These are phyloP conservation scores for Ceriops tagal DNA, from an alignment of 345 rosid species.

Conservation along the genomic window DNA sequence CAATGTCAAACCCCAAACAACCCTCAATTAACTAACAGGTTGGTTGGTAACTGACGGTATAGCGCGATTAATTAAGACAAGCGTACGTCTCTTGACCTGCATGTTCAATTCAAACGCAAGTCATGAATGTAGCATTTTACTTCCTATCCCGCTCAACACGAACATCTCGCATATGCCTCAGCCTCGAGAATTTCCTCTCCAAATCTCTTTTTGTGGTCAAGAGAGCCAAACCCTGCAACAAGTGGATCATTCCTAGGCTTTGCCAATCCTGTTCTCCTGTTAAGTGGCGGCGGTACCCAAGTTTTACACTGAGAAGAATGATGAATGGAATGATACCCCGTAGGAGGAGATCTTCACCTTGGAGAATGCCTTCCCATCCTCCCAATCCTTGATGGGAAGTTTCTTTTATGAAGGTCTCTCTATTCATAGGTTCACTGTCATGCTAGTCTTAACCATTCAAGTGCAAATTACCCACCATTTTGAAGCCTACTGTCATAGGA, in stretches of 20 bases:
- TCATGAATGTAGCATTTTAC: too few species aligned
- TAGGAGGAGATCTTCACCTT: conserved; percentile 21
- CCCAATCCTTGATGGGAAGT: conserved; percentile 5
- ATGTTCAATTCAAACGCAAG: neutral
- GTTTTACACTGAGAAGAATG: conserved; percentile 20
- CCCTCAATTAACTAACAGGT: neutral
- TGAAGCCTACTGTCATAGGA: conserved; percentile 15
- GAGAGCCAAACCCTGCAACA: conserved; percentile 19
- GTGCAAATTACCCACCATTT: neutral
- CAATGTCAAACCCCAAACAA: neutral
- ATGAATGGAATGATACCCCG: conserved; percentile 8
- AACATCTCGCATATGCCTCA: too few species aligned
- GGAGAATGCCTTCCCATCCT: conserved; percentile 22
- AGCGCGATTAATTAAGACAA: conserved; percentile 2
- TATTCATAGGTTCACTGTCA: conserved; percentile 1
- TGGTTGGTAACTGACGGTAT: neutral
- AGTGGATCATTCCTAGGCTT: conserved; percentile 26
- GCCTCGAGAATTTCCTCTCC: too few species aligned
- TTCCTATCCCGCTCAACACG: too few species aligned
- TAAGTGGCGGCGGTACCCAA: conserved; percentile 34
- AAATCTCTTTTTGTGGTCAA: too few species aligned
- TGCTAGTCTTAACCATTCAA: neutral
- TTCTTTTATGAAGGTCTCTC: neutral
- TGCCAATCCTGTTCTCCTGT: conserved; percentile 23
- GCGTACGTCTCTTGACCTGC: conserved; percentile 26